These are phyloP conservation scores for Cladorrhinum sp. DNA, from an alignment of 2,329 filamentous ascomycete genomes.

Conservation along the genomic window DNA sequence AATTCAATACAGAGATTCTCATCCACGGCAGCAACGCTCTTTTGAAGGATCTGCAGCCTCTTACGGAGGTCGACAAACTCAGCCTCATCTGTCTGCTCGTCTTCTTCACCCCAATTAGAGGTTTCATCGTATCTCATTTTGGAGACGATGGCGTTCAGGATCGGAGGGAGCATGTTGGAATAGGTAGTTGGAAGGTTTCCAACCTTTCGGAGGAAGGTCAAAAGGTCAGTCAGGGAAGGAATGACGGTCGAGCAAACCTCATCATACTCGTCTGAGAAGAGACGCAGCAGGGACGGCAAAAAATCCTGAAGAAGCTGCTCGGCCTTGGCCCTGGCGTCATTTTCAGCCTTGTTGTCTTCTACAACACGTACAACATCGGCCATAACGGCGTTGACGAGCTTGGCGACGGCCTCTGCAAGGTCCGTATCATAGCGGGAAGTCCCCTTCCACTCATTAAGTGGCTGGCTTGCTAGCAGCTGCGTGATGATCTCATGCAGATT, in stretches of 20 bases:
- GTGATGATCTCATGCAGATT: constrained; percentile 82
- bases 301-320: constrained; percentile 81
- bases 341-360: constrained; percentile 62
- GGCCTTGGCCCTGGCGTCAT: constrained; percentile 67
- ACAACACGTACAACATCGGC: constrained; percentile 84
- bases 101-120: constrained; percentile 86
- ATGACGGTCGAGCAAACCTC: constrained; percentile 97
- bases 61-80: constrained; percentile 96
- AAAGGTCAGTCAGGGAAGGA: constrained; percentile 84
- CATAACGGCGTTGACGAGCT: constrained; percentile 87
- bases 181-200: constrained; percentile 71
- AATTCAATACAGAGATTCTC: constrained; percentile 85
- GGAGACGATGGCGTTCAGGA: constrained; percentile 84
- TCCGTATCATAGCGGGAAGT: constrained; percentile 92
- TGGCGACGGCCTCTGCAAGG: constrained; percentile 89
- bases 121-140: constrained; percentile 99
- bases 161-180: constrained; percentile 77
- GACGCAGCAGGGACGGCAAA: constrained; percentile 81
- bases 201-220: constrained; percentile 85
- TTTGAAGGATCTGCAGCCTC: constrained; percentile 83
- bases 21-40: constrained; percentile 86
- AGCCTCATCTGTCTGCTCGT: constrained; percentile 92
- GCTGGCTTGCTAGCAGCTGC: constrained; percentile 80
- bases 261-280: constrained; percentile 97
- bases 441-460: constrained; percentile 72